Evolutionary conservation across 305 asterid genomes (phyloP).

Genomic region (Rubia peregrina): DNA sequence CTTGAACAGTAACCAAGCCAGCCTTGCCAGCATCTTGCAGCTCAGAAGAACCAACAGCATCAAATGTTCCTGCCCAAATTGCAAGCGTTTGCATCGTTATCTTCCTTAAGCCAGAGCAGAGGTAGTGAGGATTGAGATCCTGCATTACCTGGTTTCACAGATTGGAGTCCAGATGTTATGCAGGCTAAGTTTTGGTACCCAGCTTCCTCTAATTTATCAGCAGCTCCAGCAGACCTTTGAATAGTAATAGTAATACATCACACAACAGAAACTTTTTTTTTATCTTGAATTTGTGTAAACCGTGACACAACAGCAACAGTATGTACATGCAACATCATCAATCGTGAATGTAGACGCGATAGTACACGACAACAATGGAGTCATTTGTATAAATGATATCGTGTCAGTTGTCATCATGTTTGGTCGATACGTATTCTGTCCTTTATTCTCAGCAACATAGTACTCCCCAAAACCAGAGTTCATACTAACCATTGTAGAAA

Average conservation of each 20-base stretch:
- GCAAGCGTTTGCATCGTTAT: background rate
- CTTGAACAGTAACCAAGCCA: constrained; percentile 71
- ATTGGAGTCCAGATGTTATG: constrained; percentile 93
- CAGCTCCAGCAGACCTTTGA: constrained; percentile 76
- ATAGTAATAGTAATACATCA: constrained; percentile 5
- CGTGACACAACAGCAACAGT: background rate
- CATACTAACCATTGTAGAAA: too few relatives aligned
- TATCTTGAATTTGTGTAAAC: background rate
- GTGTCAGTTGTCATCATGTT: too few relatives aligned
- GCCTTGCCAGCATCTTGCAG: constrained; percentile 98
- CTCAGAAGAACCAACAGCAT: constrained; percentile 72
- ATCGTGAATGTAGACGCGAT: too few relatives aligned
- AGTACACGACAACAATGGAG: too few relatives aligned
- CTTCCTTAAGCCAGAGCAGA: background rate
- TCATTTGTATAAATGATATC: too few relatives aligned
- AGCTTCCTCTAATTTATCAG: constrained; percentile 54
- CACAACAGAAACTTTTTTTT: background rate
- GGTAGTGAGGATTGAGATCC: background rate
- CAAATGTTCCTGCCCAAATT: constrained; percentile 52
- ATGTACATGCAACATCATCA: too few relatives aligned
- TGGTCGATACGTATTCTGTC: too few relatives aligned
- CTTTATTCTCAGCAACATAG: too few relatives aligned
- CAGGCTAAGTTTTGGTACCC: constrained; percentile 76
- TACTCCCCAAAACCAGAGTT: too few relatives aligned
- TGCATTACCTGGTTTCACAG: constrained; percentile 60